These are phyloP conservation scores for Elongisporangium anandrum DNA, from an alignment of 352 stramenopile species.

Conservation along the genomic window DNA sequence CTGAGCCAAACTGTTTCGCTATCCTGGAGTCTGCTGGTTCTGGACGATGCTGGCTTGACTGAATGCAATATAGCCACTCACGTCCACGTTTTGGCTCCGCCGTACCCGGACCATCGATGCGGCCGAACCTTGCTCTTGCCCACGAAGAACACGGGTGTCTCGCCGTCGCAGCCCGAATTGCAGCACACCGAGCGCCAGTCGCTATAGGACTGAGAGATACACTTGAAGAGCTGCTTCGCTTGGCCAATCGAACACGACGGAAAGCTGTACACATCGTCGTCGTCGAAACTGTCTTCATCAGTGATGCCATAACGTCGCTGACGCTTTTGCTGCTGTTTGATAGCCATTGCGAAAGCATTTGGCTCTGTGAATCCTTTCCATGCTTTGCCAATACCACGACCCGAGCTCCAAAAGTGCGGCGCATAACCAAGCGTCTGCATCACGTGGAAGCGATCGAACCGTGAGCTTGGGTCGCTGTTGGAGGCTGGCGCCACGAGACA, in stretches of 20 bases:
- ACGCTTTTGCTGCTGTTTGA: not conserved
- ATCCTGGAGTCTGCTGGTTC: too few species aligned
- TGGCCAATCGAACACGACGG: not conserved
- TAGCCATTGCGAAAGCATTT: not conserved
- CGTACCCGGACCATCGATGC: not conserved
- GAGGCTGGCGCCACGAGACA: not conserved
- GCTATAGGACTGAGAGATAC: not conserved
- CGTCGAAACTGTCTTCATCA: not conserved
- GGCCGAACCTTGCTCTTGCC: not conserved
- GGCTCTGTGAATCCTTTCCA: not conserved
- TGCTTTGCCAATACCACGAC: not conserved
- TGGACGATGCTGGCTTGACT: too few species aligned
- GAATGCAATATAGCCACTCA: not conserved
- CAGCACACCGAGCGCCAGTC: not conserved
- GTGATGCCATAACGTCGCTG: too few species aligned
- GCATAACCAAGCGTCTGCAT: not conserved
- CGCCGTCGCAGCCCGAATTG: not conserved
- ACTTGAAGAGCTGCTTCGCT: not conserved
- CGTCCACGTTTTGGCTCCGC: not conserved
- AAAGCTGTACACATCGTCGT: not conserved
- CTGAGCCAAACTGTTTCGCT: too few species aligned
- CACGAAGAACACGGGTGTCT: not conserved
- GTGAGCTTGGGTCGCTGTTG: not conserved
- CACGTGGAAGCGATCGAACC: not conserved
- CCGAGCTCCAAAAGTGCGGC: not conserved